phyloP scores from a whole-genome alignment of 768 basidiomycete species.

The Boletellus ananas region DNA sequence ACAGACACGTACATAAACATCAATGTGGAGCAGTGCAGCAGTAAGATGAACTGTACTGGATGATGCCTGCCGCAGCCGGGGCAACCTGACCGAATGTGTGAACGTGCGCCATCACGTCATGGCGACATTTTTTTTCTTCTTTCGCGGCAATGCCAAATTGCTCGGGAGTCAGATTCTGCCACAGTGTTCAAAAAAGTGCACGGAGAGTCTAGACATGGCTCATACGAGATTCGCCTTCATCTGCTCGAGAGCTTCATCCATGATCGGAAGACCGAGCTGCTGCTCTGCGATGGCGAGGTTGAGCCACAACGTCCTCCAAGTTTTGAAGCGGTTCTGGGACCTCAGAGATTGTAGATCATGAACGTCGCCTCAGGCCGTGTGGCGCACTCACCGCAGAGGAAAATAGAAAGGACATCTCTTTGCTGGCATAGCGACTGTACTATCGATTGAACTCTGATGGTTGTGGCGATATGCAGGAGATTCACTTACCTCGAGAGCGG shows the following conservation, averaged over 20 bases:
- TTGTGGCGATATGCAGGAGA: background rate
- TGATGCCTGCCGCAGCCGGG: slow-evolving; percentile 92
- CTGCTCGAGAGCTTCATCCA: slow-evolving; percentile 88
- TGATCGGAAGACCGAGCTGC: slow-evolving; percentile 86
- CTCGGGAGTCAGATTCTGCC: slow-evolving; percentile 73
- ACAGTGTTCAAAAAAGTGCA: slow-evolving; percentile 6
- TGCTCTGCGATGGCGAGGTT: slow-evolving; percentile 96
- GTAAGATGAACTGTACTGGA: slow-evolving; percentile 58
- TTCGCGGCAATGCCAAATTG: slow-evolving; percentile 90
- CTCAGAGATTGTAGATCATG: background rate
- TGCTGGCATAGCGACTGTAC: slow-evolving; percentile 93
- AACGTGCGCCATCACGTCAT: slow-evolving; percentile 99
- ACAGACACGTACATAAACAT: slow-evolving; percentile 9
- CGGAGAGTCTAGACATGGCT: background rate
- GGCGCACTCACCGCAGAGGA: slow-evolving; percentile 71
- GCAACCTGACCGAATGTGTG: slow-evolving; percentile 95
- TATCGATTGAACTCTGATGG: slow-evolving; percentile 1
- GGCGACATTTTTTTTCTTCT: slow-evolving; percentile 96
- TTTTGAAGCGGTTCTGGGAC: slow-evolving; percentile 83
- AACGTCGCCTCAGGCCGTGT: background rate
- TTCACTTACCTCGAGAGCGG: slow-evolving; percentile 69
- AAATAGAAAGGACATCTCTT: slow-evolving; percentile 97
- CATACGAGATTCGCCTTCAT: slow-evolving; percentile 89
- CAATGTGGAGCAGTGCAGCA: slow-evolving; percentile 4
- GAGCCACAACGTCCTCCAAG: slow-evolving; percentile 95